Evolutionary conservation across 116 monocot genomes (phyloP).

Genomic region (Cymodocea nodosa): DNA sequence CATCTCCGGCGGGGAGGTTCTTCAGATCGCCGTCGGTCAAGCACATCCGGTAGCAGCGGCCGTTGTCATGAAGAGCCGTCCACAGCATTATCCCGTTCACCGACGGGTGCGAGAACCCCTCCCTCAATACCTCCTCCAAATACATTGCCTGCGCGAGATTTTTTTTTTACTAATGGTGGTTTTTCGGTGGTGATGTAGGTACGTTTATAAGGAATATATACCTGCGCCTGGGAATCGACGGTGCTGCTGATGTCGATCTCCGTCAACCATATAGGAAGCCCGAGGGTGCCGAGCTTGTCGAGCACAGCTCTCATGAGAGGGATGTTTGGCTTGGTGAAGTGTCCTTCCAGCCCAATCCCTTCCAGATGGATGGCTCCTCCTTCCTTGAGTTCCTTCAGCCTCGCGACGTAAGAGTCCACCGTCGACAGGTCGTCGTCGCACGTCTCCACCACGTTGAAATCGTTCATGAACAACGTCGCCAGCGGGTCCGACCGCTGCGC

Average conservation of each 20-base stretch:
- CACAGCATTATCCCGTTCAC: conserved; percentile 77
- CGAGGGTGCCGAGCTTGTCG: conserved; percentile 66
- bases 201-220: too few species aligned
- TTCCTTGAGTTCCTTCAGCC: conserved; percentile 33
- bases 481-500: conserved; percentile 57
- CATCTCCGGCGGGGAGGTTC: conserved; percentile 66
- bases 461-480: conserved; percentile 90
- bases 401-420: conserved; percentile 52
- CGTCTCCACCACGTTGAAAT: conserved; percentile 89
- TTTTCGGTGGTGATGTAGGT: too few species aligned
- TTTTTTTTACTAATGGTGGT: too few species aligned
- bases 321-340: conserved; percentile 67
- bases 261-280: conserved; percentile 80
- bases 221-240: conserved; percentile 50
- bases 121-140: conserved; percentile 73
- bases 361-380: conserved; percentile 39
- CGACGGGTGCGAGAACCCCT: conserved; percentile 67
- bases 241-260: conserved; percentile 82
- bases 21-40: conserved; percentile 56
- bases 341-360: conserved; percentile 83
- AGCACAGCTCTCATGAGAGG: conserved; percentile 67
- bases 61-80: conserved; percentile 54
- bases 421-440: conserved; percentile 61
- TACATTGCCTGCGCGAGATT: conserved; percentile 48
- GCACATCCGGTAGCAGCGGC: conserved; percentile 94